Percentiles rank a stretch among this genome's conserved stretches.
Conservation (phyloP, 1,139 yeast genomes). For the Nadsonia starkeyi-henricii region DNA sequence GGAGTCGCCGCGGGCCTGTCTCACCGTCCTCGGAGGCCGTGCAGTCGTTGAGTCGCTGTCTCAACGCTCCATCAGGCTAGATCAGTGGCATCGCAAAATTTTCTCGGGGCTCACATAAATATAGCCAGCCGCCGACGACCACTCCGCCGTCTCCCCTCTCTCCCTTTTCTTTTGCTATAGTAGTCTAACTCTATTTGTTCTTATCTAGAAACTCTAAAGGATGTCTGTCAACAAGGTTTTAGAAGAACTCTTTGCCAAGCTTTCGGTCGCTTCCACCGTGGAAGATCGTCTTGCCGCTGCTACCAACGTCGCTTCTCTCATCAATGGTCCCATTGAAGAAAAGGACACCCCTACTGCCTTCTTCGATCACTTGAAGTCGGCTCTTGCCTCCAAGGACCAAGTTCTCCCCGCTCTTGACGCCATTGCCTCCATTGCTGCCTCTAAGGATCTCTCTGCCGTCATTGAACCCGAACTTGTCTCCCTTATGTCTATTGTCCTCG, state of each 20-base stretch:
- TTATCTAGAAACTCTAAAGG: slow-evolving; percentile 16
- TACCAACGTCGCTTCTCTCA: slow-evolving; percentile 78
- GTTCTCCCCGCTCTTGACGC: slow-evolving; percentile 73
- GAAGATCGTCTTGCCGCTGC: slow-evolving; percentile 84
- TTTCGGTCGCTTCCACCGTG: slow-evolving; percentile 64
- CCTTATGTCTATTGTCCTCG: slow-evolving; percentile 54
- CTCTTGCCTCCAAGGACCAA: slow-evolving; percentile 66
- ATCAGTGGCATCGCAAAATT: background rate
- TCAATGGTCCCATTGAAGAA: slow-evolving; percentile 94
- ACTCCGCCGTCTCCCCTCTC: background rate
- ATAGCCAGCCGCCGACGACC: background rate
- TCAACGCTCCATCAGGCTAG: background rate
- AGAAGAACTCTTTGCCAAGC: slow-evolving; percentile 84
- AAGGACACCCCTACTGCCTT: slow-evolving; percentile 93
- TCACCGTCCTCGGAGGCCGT: too few species aligned
- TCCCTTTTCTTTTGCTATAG: background rate
- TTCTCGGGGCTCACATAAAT: background rate
- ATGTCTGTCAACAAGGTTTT: slow-evolving; percentile 45
- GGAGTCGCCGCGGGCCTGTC: too few species aligned
- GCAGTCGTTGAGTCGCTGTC: background rate
- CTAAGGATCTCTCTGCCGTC: slow-evolving; percentile 69
- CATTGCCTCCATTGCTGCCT: slow-evolving; percentile 69
- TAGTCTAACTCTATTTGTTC: background rate
- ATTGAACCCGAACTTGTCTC: slow-evolving; percentile 90
- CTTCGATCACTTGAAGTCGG: slow-evolving; percentile 61